Evolutionary conservation across 768 basidiomycete species (phyloP).

Genomic region (Crassisporium funariophilum): DNA sequence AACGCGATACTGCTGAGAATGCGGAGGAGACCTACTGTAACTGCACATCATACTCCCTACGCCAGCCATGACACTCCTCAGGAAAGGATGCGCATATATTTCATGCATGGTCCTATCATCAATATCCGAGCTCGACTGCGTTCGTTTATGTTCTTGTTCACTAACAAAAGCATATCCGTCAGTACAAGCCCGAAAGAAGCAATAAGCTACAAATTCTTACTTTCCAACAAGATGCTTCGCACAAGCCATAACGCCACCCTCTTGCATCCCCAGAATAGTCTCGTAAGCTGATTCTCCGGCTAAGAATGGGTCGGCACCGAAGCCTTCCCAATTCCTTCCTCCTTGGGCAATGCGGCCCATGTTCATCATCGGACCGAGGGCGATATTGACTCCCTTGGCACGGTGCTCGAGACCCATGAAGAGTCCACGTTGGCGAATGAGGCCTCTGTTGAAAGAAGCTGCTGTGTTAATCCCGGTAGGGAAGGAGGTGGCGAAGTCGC

Average conservation of each 20-base stretch:
- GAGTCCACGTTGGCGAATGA: conserved; percentile 75
- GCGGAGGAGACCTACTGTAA: conserved; percentile 50
- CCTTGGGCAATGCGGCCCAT: conserved; percentile 77
- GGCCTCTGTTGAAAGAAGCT: conserved; percentile 76
- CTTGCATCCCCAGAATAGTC: conserved; percentile 82
- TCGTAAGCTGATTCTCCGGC: conserved; percentile 78
- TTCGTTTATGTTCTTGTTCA: conserved; percentile 70
- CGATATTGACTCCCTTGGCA: conserved; percentile 83
- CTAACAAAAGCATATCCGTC: conserved; percentile 39
- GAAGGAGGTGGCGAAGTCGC: conserved; percentile 75
- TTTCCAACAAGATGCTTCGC: conserved; percentile 85
- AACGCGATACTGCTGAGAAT: background rate
- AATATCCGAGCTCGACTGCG: conserved; percentile 60
- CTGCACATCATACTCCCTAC: conserved; percentile 77
- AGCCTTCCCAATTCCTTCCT: conserved; percentile 96
- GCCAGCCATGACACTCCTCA: conserved; percentile 73
- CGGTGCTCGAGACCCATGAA: conserved; percentile 84
- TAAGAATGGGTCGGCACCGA: conserved; percentile 88
- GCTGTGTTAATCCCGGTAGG: conserved; percentile 86
- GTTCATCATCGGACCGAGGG: conserved; percentile 85
- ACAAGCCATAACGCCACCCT: conserved; percentile 79
- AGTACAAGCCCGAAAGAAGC: background rate
- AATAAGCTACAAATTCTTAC: conserved; percentile 41
- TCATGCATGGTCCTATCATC: conserved; percentile 83
- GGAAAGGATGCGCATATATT: conserved; percentile 70